These are phyloP conservation scores for Clausena lansium DNA, from an alignment of 345 rosid species.

Conservation along the genomic window DNA sequence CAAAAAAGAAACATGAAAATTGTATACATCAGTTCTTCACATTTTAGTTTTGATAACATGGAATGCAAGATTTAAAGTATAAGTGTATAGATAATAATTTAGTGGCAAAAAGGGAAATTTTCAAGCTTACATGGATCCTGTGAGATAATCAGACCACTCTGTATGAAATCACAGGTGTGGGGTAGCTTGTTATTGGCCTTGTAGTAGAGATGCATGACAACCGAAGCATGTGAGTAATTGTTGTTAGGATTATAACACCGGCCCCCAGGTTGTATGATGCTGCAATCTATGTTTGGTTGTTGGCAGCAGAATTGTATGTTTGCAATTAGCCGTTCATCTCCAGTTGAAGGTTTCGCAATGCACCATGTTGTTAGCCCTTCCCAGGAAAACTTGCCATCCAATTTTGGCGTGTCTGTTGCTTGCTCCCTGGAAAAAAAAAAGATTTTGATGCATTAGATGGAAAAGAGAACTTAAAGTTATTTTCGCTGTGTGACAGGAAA, in stretches of 20 bases:
- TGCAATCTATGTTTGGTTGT: constrained; percentile 28
- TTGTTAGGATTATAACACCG: constrained; percentile 27
- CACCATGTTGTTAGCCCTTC: constrained; percentile 24
- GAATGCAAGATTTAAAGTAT: too few species aligned
- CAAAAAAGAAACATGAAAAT: constrained; percentile 1
- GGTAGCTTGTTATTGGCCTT: constrained; percentile 21
- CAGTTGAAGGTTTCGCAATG: constrained; percentile 25
- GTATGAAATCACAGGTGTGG: constrained; percentile 34
- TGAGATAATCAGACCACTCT: constrained; percentile 16
- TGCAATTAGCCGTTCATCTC: constrained; percentile 23
- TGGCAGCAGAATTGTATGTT: constrained; percentile 31
- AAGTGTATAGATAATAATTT: too few species aligned
- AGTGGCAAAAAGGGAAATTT: background rate
- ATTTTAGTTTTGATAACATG: too few species aligned
- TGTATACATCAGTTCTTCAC: background rate
- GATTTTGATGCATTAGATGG: background rate
- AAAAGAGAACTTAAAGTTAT: background rate
- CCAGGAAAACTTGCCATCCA: background rate
- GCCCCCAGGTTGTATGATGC: constrained; percentile 34
- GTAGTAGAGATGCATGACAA: constrained; percentile 38
- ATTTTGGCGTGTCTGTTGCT: background rate
- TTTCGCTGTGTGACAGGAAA: background rate
- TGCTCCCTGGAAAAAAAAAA: background rate
- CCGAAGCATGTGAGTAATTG: constrained; percentile 26
- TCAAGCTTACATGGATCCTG: constrained; percentile 7